phyloP scores from a whole-genome alignment of 179 eudicot genomes.

The Pouteria campechiana region DNA sequence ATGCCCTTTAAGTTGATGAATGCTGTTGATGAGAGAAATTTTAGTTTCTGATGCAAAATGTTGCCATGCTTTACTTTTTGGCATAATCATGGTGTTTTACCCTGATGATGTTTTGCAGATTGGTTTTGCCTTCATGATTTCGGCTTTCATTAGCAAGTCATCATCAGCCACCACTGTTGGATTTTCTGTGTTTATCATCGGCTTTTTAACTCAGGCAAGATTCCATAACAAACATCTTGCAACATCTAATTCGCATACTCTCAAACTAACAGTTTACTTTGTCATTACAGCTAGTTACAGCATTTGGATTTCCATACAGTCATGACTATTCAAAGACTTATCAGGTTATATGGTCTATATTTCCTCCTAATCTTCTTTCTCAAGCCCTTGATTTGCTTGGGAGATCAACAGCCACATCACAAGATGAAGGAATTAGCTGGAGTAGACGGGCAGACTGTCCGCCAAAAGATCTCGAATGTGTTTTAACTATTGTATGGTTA shows the following conservation, averaged over 20 bases:
- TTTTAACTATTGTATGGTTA: constrained; percentile 50
- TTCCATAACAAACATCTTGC: not conserved
- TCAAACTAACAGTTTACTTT: constrained; percentile 1
- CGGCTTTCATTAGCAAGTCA: constrained; percentile 70
- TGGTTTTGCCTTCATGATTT: constrained; percentile 71
- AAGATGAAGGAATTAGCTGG: constrained; percentile 90
- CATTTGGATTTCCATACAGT: constrained; percentile 74
- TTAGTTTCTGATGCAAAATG: not conserved
- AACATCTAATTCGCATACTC: constrained; percentile 1
- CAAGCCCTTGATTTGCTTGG: constrained; percentile 62
- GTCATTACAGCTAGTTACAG: constrained; percentile 48
- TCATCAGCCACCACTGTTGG: constrained; percentile 68
- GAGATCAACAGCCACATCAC: constrained; percentile 56
- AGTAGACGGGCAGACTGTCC: constrained; percentile 50
- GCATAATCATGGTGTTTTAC: not conserved
- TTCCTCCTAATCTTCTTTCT: constrained; percentile 81
- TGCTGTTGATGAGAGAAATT: not conserved
- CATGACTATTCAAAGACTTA: constrained; percentile 20
- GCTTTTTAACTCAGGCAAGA: constrained; percentile 74
- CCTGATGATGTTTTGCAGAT: constrained; percentile 41
- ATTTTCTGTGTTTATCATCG: constrained; percentile 62
- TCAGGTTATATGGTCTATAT: constrained; percentile 60
- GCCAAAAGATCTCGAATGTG: constrained; percentile 61
- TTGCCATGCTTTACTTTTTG: no score
- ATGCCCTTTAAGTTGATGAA: no score